phyloP scores from a whole-genome alignment of 192 early-diverging fungal genomes.

The Mortierella antarctica region DNA sequence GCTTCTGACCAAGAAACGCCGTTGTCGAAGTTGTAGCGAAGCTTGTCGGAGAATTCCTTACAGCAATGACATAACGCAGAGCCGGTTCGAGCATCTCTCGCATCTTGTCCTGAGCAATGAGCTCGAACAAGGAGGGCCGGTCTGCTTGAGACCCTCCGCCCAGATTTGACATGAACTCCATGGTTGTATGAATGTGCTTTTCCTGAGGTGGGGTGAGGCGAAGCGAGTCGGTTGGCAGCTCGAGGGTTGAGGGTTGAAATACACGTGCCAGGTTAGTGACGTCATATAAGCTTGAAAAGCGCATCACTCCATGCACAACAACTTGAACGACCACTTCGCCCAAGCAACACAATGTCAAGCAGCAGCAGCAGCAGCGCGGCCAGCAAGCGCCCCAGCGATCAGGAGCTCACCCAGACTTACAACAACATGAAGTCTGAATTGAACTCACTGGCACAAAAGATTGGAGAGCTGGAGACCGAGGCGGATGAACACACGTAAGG shows the following conservation, averaged over 20 bases:
- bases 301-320: background rate
- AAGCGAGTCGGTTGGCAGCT: background rate
- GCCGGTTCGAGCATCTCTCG: slow-evolving; percentile 87
- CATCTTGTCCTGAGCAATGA: slow-evolving; percentile 87
- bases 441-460: slow-evolving; percentile 85
- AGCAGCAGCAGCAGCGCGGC: slow-evolving; percentile 40
- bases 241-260: background rate
- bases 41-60: slow-evolving; percentile 37
- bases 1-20: background rate
- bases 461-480: slow-evolving; percentile 94
- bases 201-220: background rate
- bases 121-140: slow-evolving; percentile 92
- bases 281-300: background rate
- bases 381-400: slow-evolving; percentile 66
- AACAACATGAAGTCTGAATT: slow-evolving; percentile 81
- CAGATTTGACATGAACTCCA: slow-evolving; percentile 91
- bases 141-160: slow-evolving; percentile 70
- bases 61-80: slow-evolving; percentile 82
- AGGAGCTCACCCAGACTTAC: slow-evolving; percentile 68
- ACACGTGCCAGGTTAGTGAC: background rate
- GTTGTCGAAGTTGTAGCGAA: background rate
- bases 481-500: slow-evolving; percentile 91
- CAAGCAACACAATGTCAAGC: slow-evolving; percentile 25
- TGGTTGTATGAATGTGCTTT: slow-evolving; percentile 31
- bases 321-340: no score